Evolutionary conservation across 2,329 filamentous ascomycete species (phyloP), one percentile per base, ranked within the genome.

Genomic region (Ophiobolus disseminans): DNA sequence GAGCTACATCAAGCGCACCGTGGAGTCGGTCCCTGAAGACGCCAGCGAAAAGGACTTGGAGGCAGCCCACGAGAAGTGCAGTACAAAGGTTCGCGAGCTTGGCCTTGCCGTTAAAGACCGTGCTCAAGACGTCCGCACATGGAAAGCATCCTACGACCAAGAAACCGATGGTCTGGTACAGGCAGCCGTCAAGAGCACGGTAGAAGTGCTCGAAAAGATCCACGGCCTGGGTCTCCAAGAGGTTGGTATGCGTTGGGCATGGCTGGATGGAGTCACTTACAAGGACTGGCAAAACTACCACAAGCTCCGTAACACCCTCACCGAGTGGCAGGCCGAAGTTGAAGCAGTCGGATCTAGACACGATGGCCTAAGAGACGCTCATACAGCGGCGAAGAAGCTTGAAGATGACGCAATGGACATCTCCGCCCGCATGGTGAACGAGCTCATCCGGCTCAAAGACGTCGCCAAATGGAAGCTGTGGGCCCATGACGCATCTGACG

Each of bases 201-300:
- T 96, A 44, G 83, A 87, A 66, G 90, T 95, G 13, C 82, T 97
- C 23, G 89, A 93, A 56, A 84, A 85, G 65, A 92, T 94, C 51
- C 86, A 90, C 32, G 88, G 92, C 62, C 80, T 96, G 26, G 90
- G 91, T 5, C 81, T 97, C 25, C 90, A 96, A 69, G 90, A 95
- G 70, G 91, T 97, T 44, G 92, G 92, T 47, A 93, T 95, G 86
- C 82, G 77, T 50, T 99, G 94, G 92, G 91, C 93, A 10, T 96
- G 90, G 87, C 94, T 91, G 76, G 91, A 97, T 48, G 91, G 91
- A 23, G 84, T 99, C 53, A 96, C 93, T 1, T 97, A 99, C 80
- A 92, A 95, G 72, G 91, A 99, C 72, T 99, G 94, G 94, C 85
- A 88, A 50, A 94, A 93, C 71, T 99, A 96, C 68, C 91, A 97